These are phyloP conservation scores for Pseudogymnoascus sp. DNA, from an alignment of 2,329 filamentous ascomycete species.

Conservation along the genomic window DNA sequence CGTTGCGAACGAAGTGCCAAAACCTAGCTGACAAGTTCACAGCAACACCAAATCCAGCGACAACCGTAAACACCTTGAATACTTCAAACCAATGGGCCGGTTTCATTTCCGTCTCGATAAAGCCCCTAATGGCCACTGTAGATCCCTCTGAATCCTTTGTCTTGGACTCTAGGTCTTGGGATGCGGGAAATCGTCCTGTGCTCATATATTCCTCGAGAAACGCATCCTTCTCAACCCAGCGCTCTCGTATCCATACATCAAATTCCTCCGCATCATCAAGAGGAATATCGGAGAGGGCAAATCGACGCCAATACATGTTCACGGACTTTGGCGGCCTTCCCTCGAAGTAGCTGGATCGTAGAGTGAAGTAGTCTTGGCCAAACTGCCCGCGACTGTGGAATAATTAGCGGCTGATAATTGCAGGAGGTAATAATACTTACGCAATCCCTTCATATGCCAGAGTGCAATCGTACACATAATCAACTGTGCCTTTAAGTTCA, in stretches of 20 bases:
- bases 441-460: slow-evolving; percentile 91
- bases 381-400: slow-evolving; percentile 54
- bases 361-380: slow-evolving; percentile 84
- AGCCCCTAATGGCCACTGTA: slow-evolving; percentile 15
- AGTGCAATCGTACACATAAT: slow-evolving; percentile 88
- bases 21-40: slow-evolving; percentile 18
- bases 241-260: slow-evolving; percentile 72
- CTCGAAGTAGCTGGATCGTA: slow-evolving; percentile 80
- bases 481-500: slow-evolving; percentile 64
- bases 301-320: slow-evolving; percentile 93
- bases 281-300: slow-evolving; percentile 72
- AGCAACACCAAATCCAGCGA: slow-evolving; percentile 23
- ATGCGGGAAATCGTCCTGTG: slow-evolving; percentile 66
- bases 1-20: slow-evolving; percentile 8
- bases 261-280: slow-evolving; percentile 67
- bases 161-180: slow-evolving; percentile 15
- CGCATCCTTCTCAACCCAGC: slow-evolving; percentile 89
- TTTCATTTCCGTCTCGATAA: slow-evolving; percentile 29
- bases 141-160: slow-evolving; percentile 12
- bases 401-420: slow-evolving; percentile 10
- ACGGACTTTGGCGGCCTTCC: slow-evolving; percentile 87
- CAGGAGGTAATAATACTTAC: slow-evolving; percentile 45
- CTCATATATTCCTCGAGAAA: slow-evolving; percentile 74
- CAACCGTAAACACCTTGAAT: slow-evolving; percentile 25
- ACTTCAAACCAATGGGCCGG: slow-evolving; percentile 26